Evolutionary conservation across 495 filamentous ascomycete genomes (phyloP), one percentile per base, ranked within the genome.

Genomic region (Hypoxylon perforatum): DNA sequence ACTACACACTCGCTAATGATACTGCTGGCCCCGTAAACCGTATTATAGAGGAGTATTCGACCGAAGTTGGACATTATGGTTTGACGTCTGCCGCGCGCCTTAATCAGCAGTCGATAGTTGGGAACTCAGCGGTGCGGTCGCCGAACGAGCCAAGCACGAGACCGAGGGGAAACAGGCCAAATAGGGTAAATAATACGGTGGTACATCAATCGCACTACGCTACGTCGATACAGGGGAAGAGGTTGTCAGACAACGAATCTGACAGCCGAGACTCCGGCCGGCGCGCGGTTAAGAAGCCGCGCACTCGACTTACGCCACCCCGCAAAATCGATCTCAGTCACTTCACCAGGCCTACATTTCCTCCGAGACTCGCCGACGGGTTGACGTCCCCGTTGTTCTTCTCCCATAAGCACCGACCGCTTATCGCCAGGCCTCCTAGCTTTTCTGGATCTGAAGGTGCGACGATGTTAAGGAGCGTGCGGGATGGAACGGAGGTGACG

Each of bases 321-420:
- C 62, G 63, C 17, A 72, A 70, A 30, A 76, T 74, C 49, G 71
- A 76, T 6, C 72, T 78, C 17, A 68, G 75, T 25, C 53, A 46
- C 52, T 61, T 77, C 49, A 46, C 58, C 9, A 67, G 72, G 21
- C 72, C 73, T 21, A 49, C 71, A 19, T 53, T 70, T n/a, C 70
- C 70, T n/a, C 63, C 48, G 21, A 68, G 48, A 30, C 52, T 64
- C 10, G 41, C 57, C n/a, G 66, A 67, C 49, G 69, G 70, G 10
- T 70, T 68, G 18, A 65, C 79, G 0, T 87, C 82, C 4, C 86
- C 87, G 4, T 75, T 87, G 4, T 89, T 89, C 79, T 87, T 87
- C 72, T 85, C 86, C 7, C 77, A 82, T 63, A 77, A 74, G 47
- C 64, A 80, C n/a, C 75, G 75, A 14, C 75, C 70, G 14, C 74